Evolutionary conservation across 176 grass and related monocot species (phyloP), one percentile per base, ranked within the genome.

Genomic region (Aegilops speltoides): DNA sequence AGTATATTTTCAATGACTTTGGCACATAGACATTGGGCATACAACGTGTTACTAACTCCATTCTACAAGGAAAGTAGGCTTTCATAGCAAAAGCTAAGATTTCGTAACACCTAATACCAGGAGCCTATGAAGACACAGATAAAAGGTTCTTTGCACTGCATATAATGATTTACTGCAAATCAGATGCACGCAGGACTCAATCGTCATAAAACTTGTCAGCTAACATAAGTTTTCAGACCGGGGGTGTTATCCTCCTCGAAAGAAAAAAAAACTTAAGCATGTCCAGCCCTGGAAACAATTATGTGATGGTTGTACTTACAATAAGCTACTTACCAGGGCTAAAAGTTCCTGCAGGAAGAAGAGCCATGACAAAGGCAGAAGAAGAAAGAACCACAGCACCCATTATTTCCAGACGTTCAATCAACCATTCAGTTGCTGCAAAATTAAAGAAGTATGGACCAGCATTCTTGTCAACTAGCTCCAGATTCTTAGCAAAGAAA

Each of bases 361-460:
- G 57, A 79, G 73, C 83, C 90, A 98, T 96, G 41, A 94, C 64
- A 88, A 98, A 89, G 16, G 94, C 97, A 38, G 92, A 96, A 10
- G 79, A 94, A 48, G 94, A 90, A 90, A 98, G 85, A 85, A 94
- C 72, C 16, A 72, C 87, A 73, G 97, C 92, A 78, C 77, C 90
- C 92, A 98, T 90, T 59, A 8, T 94, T 87, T 98, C 97, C 63
- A 98, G 52, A 17, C 88, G 88, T 88, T 90, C 92, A 77, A 96
- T 96, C 54, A 98, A 77, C 97, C 97, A 96, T 83, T 98, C 97
- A 75, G 83, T 94, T 54, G 94, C 85, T 24, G 93, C 86, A 80
- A 96, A 96, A 91, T 94, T 96, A 78, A 91, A 89, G 57, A 98
- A 89, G 76, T 84, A 96, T 67, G 97, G 94, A 87, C 93, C 85